These are phyloP conservation scores for Hypsizygus ulmarius DNA, from an alignment of 1,284 basidiomycete genomes.

Conservation along the genomic window DNA sequence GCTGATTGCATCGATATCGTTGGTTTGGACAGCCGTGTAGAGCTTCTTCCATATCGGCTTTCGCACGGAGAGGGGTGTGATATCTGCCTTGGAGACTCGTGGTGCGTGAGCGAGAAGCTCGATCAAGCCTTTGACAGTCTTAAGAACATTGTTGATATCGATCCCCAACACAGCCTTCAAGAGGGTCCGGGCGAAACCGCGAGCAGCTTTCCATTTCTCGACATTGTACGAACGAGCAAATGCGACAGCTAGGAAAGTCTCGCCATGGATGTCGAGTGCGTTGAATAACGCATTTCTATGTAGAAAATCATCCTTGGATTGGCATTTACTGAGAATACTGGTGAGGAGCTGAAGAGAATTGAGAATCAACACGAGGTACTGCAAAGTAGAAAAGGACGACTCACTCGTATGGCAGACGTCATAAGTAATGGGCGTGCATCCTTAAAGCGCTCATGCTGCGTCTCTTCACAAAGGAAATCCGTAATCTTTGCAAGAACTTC, in stretches of 20 bases:
- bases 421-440: constrained; percentile 59
- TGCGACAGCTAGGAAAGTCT: constrained; percentile 58
- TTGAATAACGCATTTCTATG: constrained; percentile 34
- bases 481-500: constrained; percentile 69
- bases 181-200: constrained; percentile 46
- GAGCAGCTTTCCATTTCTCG: constrained; percentile 50
- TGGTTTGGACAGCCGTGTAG: constrained; percentile 57
- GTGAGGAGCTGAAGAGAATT: constrained; percentile 28
- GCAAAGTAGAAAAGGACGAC: constrained; percentile 26
- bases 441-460: constrained; percentile 72
- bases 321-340: constrained; percentile 32
- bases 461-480: constrained; percentile 72
- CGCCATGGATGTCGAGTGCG: constrained; percentile 56
- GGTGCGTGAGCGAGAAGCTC: constrained; percentile 32
- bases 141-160: constrained; percentile 43
- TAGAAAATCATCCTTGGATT: constrained; percentile 28
- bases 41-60: constrained; percentile 67
- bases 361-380: neutral
- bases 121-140: constrained; percentile 40
- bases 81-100: constrained; percentile 4
- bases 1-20: constrained; percentile 56
- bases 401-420: constrained; percentile 58
- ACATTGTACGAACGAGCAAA: constrained; percentile 46
- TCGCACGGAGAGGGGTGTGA: constrained; percentile 38
- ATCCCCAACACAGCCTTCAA: constrained; percentile 40